These are phyloP conservation scores for Solanum habrochaites DNA, from an alignment of 257 asterid genomes.

Conservation along the genomic window DNA sequence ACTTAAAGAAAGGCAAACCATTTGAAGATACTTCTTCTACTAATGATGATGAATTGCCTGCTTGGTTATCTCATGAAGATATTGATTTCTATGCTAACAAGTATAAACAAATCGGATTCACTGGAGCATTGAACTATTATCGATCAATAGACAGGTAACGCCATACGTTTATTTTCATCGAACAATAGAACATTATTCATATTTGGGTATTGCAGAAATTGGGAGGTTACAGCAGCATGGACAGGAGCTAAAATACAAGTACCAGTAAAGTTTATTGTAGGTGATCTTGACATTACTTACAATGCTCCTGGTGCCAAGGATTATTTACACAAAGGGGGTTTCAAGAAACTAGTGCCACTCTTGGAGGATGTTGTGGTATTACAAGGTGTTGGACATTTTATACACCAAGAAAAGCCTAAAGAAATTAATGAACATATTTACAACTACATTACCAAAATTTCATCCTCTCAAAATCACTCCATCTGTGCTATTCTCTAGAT, in stretches of 20 bases:
- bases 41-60: slow-evolving; percentile 16
- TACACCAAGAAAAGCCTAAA: slow-evolving; percentile 51
- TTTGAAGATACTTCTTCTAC: not conserved
- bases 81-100: slow-evolving; percentile 38
- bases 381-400: slow-evolving; percentile 55
- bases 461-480: not conserved
- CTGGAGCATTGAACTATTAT: slow-evolving; percentile 55
- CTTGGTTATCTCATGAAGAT: slow-evolving; percentile 45
- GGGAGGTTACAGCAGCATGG: slow-evolving; percentile 72
- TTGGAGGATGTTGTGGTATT: slow-evolving; percentile 51
- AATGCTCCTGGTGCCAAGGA: slow-evolving; percentile 51
- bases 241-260: slow-evolving; percentile 34
- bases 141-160: slow-evolving; percentile 49
- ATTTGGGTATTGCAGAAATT: slow-evolving; percentile 30
- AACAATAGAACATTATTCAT: not conserved
- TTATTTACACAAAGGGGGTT: slow-evolving; percentile 54
- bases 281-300: slow-evolving; percentile 57
- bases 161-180: not conserved
- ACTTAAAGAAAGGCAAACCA: slow-evolving; percentile 33
- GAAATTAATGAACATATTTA: slow-evolving; percentile 46
- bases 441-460: slow-evolving; percentile 21
- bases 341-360: slow-evolving; percentile 48
- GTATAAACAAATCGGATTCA: slow-evolving; percentile 47
- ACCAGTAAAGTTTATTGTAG: slow-evolving; percentile 55
- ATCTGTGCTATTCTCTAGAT: not conserved